phyloP scores from a whole-genome alignment of 2,329 filamentous ascomycete genomes.

The Penicillium sp. region DNA sequence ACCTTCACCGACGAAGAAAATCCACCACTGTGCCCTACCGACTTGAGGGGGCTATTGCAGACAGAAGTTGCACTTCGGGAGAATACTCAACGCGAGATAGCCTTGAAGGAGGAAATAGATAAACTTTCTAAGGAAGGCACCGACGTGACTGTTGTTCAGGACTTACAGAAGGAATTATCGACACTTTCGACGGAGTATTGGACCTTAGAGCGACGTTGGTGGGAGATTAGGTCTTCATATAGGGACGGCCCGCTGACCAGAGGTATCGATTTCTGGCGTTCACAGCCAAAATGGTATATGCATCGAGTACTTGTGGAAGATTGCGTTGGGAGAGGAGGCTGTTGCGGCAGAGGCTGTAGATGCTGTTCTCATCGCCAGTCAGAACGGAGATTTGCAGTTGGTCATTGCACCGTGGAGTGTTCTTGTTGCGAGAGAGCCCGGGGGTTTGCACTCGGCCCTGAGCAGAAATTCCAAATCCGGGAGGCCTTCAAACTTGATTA shows the following conservation, averaged over 20 bases:
- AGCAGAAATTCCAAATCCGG: neutral
- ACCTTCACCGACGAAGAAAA: neutral
- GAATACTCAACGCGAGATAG: conserved; percentile 1
- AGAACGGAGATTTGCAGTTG: neutral
- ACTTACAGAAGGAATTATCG: neutral
- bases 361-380: neutral
- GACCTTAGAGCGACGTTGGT: neutral
- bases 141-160: neutral
- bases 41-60: neutral
- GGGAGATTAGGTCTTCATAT: neutral
- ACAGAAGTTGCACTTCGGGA: neutral
- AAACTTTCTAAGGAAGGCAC: neutral
- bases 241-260: neutral
- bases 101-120: neutral
- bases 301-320: conserved; percentile 3
- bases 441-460: neutral
- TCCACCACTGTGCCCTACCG: neutral
- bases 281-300: conserved; percentile 10
- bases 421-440: neutral
- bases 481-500: neutral
- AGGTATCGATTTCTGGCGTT: conserved; percentile 6
- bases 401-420: neutral
- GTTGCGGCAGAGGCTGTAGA: conserved; percentile 2
- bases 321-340: conserved; percentile 2
- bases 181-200: neutral